These are phyloP conservation scores for Sordariomycetes sp. DNA, from an alignment of 2,329 filamentous ascomycete species.

Conservation along the genomic window DNA sequence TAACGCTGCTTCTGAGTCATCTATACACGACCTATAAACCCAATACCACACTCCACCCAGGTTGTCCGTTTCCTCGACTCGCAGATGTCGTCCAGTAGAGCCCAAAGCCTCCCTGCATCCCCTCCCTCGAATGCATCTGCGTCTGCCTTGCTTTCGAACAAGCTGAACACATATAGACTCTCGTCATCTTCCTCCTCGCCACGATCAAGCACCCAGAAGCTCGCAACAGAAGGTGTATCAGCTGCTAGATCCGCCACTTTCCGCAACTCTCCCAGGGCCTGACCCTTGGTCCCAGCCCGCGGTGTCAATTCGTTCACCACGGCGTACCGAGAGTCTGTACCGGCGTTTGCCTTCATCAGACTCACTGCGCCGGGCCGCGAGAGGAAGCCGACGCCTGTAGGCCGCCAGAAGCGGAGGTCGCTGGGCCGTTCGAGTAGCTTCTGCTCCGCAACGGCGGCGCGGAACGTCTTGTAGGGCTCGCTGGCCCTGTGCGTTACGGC, in stretches of 20 bases:
- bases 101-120: not conserved
- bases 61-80: conserved; percentile 1
- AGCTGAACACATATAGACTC: conserved; percentile 3
- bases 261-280: not conserved
- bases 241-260: not conserved
- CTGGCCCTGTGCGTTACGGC: conserved; percentile 8
- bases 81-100: not conserved
- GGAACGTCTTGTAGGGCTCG: conserved; percentile 9
- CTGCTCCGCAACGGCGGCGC: conserved; percentile 6
- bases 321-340: not conserved
- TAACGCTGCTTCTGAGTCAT: too few relatives aligned
- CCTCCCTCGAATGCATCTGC: not conserved
- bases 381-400: conserved; percentile 1
- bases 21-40: conserved; percentile 3
- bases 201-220: conserved; percentile 7
- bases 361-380: not conserved
- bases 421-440: conserved; percentile 7
- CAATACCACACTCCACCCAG: conserved; percentile 5
- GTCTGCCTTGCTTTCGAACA: not conserved
- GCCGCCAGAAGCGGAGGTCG: conserved; percentile 8
- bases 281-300: not conserved
- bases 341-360: conserved; percentile 1
- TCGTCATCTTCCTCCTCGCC: conserved; percentile 1
- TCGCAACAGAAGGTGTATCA: not conserved
- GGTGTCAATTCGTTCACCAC: conserved; percentile 4